Evolutionary conservation across 495 filamentous ascomycete species (phyloP), one percentile per base, ranked within the genome.

Genomic region (Neurospora sp.): DNA sequence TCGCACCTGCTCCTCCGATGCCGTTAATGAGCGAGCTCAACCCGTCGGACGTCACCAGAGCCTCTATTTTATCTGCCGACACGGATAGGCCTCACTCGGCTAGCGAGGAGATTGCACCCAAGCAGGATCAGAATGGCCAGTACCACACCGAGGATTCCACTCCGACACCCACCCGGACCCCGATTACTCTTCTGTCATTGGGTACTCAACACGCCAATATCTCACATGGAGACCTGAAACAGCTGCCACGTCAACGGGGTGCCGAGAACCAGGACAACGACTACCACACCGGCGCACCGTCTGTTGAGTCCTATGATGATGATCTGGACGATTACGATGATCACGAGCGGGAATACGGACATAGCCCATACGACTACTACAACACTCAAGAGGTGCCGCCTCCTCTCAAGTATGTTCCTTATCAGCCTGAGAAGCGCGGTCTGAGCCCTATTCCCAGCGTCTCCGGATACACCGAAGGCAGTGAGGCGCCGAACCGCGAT

Each of bases 381-480:
- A 84, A 78, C 74, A 83, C 82, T 1, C 87, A 88, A 73, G 83
- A 87, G 65, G 87, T 88, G 4, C 85, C 85, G 2, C 83, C 86
- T 5, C 87, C 86, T 12, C 79, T 87, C 20, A 86, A 86, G 69
- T 88, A 90, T 72, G 82, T 87, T 27, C 84, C 85, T 3, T 89
- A 89, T 70, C 85, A 84, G 37, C 85, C 84, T 35, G 84, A 88
- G 72, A 84, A 85, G 39, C 90, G 91, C 39, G 88, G 88, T 16
- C 81, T 94, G 27, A 97, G 94, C 80, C 94, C 94, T 0, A 93
- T 96, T 70, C 94, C 95, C 74, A 97, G 94, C 72, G 90, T 96
- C 38, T 93, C 92, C 0, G 94, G 94, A 70, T 92, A 90, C 74
- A 88, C 86, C 8, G 85, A 86, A 40, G 82, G 80, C 35, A 86